Conservation (phyloP, 768 basidiomycete species). For the Lentinula guzmanii region DNA sequence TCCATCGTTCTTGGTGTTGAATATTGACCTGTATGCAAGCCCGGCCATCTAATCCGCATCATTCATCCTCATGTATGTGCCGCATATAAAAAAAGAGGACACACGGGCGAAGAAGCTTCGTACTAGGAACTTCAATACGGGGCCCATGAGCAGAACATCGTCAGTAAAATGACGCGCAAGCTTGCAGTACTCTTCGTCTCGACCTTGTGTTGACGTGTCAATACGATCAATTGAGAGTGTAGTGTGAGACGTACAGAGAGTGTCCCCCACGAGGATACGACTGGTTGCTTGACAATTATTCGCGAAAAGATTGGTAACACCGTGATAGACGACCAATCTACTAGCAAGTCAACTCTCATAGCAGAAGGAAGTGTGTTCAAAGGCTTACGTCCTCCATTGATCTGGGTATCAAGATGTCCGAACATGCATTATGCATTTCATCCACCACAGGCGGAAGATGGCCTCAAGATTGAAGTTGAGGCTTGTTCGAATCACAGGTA, state of each 20-base stretch:
- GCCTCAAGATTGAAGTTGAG: constrained; percentile 26
- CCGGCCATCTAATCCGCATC: constrained; percentile 15
- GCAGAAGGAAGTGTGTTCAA: neutral
- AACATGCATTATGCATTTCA: constrained; percentile 25
- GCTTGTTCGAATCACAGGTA: constrained; percentile 22
- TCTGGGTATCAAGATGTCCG: constrained; percentile 18
- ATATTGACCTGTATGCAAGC: neutral
- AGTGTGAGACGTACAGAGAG: constrained; percentile 24
- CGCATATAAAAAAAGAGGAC: neutral
- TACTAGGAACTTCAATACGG: constrained; percentile 24
- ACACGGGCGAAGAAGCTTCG: constrained; percentile 17
- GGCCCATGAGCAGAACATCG: constrained; percentile 22
- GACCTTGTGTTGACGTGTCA: constrained; percentile 16
- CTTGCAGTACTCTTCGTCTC: constrained; percentile 25
- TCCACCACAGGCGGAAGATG: constrained; percentile 24
- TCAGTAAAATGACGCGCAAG: constrained; percentile 24
- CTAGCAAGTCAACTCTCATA: neutral
- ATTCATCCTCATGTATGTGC: neutral
- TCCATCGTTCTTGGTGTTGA: constrained; percentile 12
- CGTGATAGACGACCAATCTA: constrained; percentile 24
- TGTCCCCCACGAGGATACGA: constrained; percentile 33
- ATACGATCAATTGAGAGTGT: neutral
- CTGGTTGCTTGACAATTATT: constrained; percentile 31
- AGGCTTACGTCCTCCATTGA: neutral
- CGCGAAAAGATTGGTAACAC: constrained; percentile 21